Base-by-base conservation (phyloP, 345 rosid species). In the Pistacia integerrima region DNA sequence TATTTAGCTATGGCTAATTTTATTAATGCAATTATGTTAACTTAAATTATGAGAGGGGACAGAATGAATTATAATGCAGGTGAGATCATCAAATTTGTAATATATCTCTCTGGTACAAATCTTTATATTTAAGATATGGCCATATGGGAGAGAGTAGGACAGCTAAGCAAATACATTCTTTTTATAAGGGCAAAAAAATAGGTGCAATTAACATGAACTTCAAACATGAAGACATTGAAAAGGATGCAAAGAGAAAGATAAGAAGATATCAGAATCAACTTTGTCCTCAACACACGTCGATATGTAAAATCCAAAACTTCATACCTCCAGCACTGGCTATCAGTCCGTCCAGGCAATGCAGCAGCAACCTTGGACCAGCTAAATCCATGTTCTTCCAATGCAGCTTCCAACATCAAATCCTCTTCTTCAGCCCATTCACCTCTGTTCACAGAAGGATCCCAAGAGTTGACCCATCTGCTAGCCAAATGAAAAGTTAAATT, bases 361-460 rank as follows among this genome's bases (percentile, higher is more conserved):
- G 85, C 77, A 77, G 99, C 94, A 76, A 96, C 82, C 83, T 86
- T 92, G 55, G 97, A 80, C 99, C 99, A 96, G 81, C 83, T 70
- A 79, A 83, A 71, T 46, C 97, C 97, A 64, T 83, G 86, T 80
- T 91, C 86, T 77, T 76, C 74, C 77, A 90, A 76, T 41, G 93
- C 97, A 61, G 84, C 87, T 79, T 85, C 86, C 81, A 96, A 84
- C 79, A 77, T 84, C 59, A 56, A 83, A 77, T 96, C 97, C 81
- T 96, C 99, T 81, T 87, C 93, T 76, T 85, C 86, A 5, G 93
- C 90, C 98, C 98, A 96, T 73, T 64, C 60, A 72, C 86, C 81
- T 66, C 69, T 62, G 58, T 84, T 92, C 82, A 93, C 75, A 8
- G 88, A 81, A 56, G 99, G 99, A 84, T 93, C 91, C 75, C 89